Evolutionary conservation across 2,329 filamentous ascomycete genomes (phyloP).

Genomic region (Corinectria fuckeliana): DNA sequence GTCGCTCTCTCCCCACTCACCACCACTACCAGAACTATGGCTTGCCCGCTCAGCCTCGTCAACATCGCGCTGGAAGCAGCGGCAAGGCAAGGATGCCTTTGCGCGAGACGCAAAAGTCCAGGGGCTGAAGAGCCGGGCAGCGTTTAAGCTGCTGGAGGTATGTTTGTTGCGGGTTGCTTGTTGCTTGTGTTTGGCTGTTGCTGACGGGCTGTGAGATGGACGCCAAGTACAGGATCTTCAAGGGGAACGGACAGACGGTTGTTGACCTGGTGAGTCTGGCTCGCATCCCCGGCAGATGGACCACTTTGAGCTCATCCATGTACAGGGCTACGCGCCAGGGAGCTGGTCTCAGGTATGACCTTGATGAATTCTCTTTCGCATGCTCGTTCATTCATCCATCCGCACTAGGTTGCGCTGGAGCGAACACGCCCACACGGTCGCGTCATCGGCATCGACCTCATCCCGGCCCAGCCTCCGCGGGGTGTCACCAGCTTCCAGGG

Average conservation of each 20-base stretch:
- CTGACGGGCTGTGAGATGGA: constrained; percentile 68
- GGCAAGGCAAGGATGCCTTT: constrained; percentile 77
- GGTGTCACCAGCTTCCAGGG: constrained; percentile 96
- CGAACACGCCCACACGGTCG: constrained; percentile 77
- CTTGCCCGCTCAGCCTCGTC: constrained; percentile 52
- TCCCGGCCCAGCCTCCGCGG: constrained; percentile 87
- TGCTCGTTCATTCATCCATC: neutral
- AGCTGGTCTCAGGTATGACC: constrained; percentile 70
- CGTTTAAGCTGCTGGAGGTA: constrained; percentile 91
- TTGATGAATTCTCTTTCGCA: neutral
- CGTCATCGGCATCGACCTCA: constrained; percentile 91
- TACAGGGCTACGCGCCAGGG: constrained; percentile 76
- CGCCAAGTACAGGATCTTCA: constrained; percentile 80
- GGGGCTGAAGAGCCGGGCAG: constrained; percentile 86
- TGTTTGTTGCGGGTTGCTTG: constrained; percentile 2
- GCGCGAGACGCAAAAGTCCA: constrained; percentile 78
- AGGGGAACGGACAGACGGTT: constrained; percentile 75
- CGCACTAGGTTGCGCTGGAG: constrained; percentile 75
- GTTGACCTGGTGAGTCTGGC: constrained; percentile 76
- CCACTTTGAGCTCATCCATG: constrained; percentile 15
- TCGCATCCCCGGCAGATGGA: neutral
- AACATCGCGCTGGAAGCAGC: constrained; percentile 80
- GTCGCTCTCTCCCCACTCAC: neutral
- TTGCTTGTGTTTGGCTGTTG: neutral
- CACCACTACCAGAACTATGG: neutral